Evolutionary conservation across 331 rosid species (phyloP), one percentile per base, ranked within the genome.

Genomic region (Malus hybrid): DNA sequence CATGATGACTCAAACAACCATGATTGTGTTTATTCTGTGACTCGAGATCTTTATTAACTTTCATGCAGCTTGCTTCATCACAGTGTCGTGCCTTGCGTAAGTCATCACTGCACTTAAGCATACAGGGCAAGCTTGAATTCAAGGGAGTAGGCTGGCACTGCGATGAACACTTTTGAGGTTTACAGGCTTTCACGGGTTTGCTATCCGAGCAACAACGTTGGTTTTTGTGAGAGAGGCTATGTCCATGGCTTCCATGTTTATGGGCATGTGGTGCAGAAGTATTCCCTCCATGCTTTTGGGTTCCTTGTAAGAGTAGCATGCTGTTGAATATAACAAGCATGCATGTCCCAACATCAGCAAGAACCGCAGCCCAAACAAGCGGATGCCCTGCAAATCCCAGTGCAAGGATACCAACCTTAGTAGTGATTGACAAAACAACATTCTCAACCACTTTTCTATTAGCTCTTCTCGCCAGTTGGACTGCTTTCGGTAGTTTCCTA

Each of bases 321-420:
- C 97, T 94, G 77, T 94, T 94, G 14, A 90, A 74, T 48, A 92
- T 94, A 44, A 94, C 99, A 59, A 90, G 72, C 48, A 94, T 11
- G 72, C 99, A 92, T 5, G 96, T 94, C 71, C 99, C 99, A 64
- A 90, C 95, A 81, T 94, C 99, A 6, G 97, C 96, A 20, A 92
- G 92, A 81, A 94, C 99, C 42, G 99, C 99, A 7, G 97, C 99
- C 97, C 99, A 91, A 62, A 94, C 88, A 39, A 92, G 85, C 2
- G 99, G 99, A 73, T 92, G 87, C 29, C 99, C 99, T 11, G 82
- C 95, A 75, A 94, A 55, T 59, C 90, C 96, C 67, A 94, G 78
- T 44, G 85, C 95, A 20, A 94, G 70, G 62, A 94, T 87, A 0
- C 85, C 89, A 6, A 67, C 76, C 88, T 94, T 94, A 2, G 96